Evolutionary conservation across 768 basidiomycete genomes (phyloP), one percentile per base, ranked within the genome.

Genomic region (Psilocybe azurescens): DNA sequence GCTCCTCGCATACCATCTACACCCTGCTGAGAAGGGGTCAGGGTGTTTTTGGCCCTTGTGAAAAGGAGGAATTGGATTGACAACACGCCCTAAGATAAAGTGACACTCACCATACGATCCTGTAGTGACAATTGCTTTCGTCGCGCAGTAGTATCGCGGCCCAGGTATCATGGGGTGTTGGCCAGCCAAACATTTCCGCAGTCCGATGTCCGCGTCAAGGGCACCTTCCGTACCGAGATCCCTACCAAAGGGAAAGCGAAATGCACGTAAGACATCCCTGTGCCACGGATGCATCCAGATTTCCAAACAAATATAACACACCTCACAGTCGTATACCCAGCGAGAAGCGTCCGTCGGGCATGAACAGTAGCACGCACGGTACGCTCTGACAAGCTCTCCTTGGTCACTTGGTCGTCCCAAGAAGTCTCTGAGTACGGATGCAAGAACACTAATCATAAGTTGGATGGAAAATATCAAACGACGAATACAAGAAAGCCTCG

Each of bases 221-320:
- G 87, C 86, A 2, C 87, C 88, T 69, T 89, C 88, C 1, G 88
- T 89, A n/a, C 88, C 88, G 5, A 89, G 76, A 66, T 89, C 88
- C 33, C 87, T 87, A 67, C 38, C 11, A 46, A 47, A 58, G 29
- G 41, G 44, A 39, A 32, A 13, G 36, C 16, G 41, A 29, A 11
- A 58, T 3, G 32, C 32, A 39, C 38, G 33, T 50, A 28, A 61
- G 36, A 33, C 39, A 16, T 3, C 24, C 47, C 24, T 20, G 11
- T 47, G 24, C 33, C 8, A 33, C 16, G 16, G 13, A 13, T 14
- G 30, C 16, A 52, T 24, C 24, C 24, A 24, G 24, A 24, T 24
- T 2, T 24, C 24, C 24, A 30, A 30, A 16, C 39, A 18, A 48
- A 29, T 52, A 71, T 72, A 18, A 24, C 53, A 10, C 28, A 87